Percentiles rank a stretch among this genome's conserved stretches.
Conservation (phyloP, 331 rosid genomes). For the Quercus tomentella region DNA sequence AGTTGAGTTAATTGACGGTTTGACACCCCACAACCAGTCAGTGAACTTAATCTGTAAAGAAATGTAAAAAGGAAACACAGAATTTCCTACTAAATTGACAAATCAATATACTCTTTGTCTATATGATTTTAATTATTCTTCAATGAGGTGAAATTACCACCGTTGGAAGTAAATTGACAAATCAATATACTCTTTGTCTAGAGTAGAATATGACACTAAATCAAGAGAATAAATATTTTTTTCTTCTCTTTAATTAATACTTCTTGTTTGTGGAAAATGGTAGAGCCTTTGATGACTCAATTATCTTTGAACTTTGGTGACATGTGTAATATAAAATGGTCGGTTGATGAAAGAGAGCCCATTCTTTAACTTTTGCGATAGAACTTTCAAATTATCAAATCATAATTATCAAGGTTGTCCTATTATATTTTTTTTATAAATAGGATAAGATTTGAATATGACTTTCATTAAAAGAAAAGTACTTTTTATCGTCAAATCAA, state of each 20-base stretch:
- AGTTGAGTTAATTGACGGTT: too few species aligned
- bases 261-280: background rate
- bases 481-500: too few species aligned
- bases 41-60: background rate
- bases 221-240: background rate
- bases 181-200: too few species aligned
- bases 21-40: too few species aligned
- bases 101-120: background rate
- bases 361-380: too few species aligned
- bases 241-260: background rate
- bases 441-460: too few species aligned
- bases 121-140: background rate
- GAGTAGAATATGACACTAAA: background rate
- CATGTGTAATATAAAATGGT: background rate
- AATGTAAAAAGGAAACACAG: background rate
- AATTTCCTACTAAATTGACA: background rate
- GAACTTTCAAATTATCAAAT: too few species aligned
- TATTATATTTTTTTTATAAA: too few species aligned
- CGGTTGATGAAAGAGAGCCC: background rate
- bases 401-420: too few species aligned
- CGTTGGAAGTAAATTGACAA: background rate
- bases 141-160: background rate
- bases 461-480: too few species aligned
- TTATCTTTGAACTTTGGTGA: background rate
- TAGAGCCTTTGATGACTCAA: background rate